These are phyloP conservation scores for Trichopus zeylanicus DNA, from an alignment of 116 monocot genomes.

Conservation along the genomic window DNA sequence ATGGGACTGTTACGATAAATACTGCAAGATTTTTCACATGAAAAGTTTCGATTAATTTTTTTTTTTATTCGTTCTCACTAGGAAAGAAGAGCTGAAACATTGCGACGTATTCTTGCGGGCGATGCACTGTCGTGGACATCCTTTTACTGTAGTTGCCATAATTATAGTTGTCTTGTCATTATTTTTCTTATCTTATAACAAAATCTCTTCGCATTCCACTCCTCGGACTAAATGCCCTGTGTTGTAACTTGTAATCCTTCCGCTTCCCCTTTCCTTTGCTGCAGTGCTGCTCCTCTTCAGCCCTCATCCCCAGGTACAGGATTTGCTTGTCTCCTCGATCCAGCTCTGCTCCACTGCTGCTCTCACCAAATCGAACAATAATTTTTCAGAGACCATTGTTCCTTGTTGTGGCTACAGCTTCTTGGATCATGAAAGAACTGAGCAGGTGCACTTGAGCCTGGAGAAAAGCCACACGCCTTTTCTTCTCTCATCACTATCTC, in stretches of 20 bases:
- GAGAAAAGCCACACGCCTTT: not conserved
- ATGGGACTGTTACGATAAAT: not conserved
- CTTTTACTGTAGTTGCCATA: conserved; percentile 28
- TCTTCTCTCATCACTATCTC: not conserved
- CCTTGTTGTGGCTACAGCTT: conserved; percentile 5
- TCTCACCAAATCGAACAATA: not conserved
- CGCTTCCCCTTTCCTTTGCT: conserved; percentile 13
- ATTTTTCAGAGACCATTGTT: not conserved
- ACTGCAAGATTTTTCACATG: not conserved
- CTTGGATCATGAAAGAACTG: conserved; percentile 17
- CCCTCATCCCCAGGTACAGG: conserved; percentile 4
- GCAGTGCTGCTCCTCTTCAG: not conserved
- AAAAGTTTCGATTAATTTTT: not conserved
- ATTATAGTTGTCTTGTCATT: conserved; percentile 12
- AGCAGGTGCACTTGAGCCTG: not conserved
- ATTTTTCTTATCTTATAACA: conserved; percentile 1
- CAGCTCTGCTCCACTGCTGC: not conserved
- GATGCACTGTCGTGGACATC: conserved; percentile 19
- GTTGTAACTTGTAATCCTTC: not conserved
- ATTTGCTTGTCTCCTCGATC: conserved; percentile 10
- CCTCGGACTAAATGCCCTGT: conserved; percentile 9
- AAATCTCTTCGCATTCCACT: conserved; percentile 1
- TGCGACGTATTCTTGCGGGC: conserved; percentile 9
- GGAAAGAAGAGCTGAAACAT: conserved; percentile 5
- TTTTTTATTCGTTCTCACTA: not conserved